These are phyloP conservation scores for Colletotrichum paranaense DNA, from an alignment of 2,329 filamentous ascomycete species.

Conservation along the genomic window DNA sequence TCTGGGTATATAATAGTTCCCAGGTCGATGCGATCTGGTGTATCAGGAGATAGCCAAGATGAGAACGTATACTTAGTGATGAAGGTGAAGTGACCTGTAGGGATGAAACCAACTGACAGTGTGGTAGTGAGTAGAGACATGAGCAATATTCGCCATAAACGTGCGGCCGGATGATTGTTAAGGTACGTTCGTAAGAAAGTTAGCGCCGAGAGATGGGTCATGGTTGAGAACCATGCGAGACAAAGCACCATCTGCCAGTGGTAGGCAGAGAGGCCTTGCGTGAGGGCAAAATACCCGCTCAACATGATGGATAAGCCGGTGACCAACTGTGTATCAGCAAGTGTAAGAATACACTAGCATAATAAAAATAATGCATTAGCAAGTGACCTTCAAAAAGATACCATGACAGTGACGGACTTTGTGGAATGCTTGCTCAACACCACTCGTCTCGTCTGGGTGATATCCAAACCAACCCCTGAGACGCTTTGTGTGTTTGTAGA, in stretches of 20 bases:
- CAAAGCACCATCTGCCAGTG: slow-evolving; percentile 13
- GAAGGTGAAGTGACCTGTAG: slow-evolving; percentile 3
- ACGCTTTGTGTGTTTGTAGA: background rate
- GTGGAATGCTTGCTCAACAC: background rate
- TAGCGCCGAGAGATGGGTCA: slow-evolving; percentile 6
- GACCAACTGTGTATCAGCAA: slow-evolving; percentile 1
- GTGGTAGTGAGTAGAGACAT: background rate
- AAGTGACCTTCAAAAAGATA: too few relatives aligned
- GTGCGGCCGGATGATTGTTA: background rate
- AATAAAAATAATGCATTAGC: background rate
- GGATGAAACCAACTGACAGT: background rate
- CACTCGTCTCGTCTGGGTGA: background rate
- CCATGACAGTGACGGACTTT: background rate
- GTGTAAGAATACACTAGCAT: slow-evolving; percentile 2
- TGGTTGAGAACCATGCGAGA: slow-evolving; percentile 7
- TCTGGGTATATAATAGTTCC: background rate
- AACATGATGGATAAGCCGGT: background rate
- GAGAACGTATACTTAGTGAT: too few relatives aligned
- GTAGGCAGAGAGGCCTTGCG: slow-evolving; percentile 6
- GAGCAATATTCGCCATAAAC: background rate
- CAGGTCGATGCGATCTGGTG: background rate
- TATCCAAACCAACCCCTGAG: background rate
- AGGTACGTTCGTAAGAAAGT: background rate
- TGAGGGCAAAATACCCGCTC: background rate
- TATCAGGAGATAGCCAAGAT: too few relatives aligned